Evolutionary conservation across 345 rosid species (phyloP).

Genomic region (Eucalyptus tenuipes): DNA sequence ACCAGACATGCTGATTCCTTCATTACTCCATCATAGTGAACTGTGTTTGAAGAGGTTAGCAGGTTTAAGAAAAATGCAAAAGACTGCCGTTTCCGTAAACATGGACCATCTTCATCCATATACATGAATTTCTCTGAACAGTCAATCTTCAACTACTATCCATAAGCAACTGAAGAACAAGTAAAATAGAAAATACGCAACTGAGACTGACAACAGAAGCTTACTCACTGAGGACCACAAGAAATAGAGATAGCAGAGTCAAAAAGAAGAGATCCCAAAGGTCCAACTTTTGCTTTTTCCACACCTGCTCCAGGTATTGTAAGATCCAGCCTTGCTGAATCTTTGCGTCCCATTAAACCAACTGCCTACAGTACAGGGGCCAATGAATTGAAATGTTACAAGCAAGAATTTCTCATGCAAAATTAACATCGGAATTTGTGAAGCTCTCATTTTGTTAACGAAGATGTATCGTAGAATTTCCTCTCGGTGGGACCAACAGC

Average conservation of each 20-base stretch:
- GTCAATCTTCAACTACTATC: neutral
- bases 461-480: neutral
- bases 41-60: neutral
- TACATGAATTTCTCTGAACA: neutral
- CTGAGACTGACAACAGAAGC: conserved; percentile 6
- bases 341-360: conserved; percentile 43
- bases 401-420: neutral
- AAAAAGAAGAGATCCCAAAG: conserved; percentile 63
- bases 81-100: neutral
- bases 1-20: neutral
- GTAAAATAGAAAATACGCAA: neutral
- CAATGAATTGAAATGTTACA: neutral
- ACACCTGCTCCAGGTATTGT: conserved; percentile 35
- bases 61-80: neutral
- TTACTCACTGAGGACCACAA: conserved; percentile 56
- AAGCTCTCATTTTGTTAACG: neutral
- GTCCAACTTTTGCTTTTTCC: conserved; percentile 89
- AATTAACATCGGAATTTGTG: neutral
- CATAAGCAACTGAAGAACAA: neutral
- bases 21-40: neutral
- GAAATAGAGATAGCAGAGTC: conserved; percentile 85
- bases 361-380: conserved; percentile 37
- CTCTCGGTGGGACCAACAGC: neutral
- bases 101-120: neutral
- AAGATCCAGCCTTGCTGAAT: conserved; percentile 58